Conservation (phyloP, 495 filamentous ascomycete species). For the Xylaria telfairii region DNA sequence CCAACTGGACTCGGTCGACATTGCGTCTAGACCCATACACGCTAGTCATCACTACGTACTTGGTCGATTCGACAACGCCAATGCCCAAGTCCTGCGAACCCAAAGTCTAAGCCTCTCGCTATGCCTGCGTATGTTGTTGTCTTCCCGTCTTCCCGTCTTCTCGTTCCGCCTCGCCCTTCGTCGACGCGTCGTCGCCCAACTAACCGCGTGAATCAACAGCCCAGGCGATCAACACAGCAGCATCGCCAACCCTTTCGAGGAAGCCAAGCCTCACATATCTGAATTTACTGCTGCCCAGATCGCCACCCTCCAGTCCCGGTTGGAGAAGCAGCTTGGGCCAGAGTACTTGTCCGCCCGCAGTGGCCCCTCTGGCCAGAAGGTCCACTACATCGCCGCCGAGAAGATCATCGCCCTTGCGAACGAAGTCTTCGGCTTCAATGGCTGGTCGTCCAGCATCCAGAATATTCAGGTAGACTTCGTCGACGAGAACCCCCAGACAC, state of each 20-base stretch:
- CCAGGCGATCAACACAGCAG: constrained; percentile 78
- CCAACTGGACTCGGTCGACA: not conserved
- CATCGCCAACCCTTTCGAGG: constrained; percentile 77
- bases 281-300: constrained; percentile 90
- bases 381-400: constrained; percentile 90
- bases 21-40: not conserved
- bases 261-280: constrained; percentile 66
- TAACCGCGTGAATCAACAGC: constrained; percentile 50
- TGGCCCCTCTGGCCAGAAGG: constrained; percentile 79
- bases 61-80: not conserved
- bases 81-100: not conserved
- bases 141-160: constrained; percentile 21
- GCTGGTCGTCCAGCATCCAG: constrained; percentile 91
- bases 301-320: constrained; percentile 80
- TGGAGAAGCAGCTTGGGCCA: constrained; percentile 94
- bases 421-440: constrained; percentile 98
- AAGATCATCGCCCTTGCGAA: constrained; percentile 97
- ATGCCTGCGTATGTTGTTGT: constrained; percentile 53
- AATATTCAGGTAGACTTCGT: constrained; percentile 93
- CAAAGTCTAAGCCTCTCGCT: constrained; percentile 17
- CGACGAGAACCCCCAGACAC: constrained; percentile 57
- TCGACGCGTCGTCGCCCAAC: constrained; percentile 31
- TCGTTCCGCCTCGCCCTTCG: constrained; percentile 21
- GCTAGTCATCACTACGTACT: not conserved
- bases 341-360: constrained; percentile 90